These are phyloP conservation scores for Omphalea diandra DNA, from an alignment of 441 rosid genomes.

Conservation along the genomic window DNA sequence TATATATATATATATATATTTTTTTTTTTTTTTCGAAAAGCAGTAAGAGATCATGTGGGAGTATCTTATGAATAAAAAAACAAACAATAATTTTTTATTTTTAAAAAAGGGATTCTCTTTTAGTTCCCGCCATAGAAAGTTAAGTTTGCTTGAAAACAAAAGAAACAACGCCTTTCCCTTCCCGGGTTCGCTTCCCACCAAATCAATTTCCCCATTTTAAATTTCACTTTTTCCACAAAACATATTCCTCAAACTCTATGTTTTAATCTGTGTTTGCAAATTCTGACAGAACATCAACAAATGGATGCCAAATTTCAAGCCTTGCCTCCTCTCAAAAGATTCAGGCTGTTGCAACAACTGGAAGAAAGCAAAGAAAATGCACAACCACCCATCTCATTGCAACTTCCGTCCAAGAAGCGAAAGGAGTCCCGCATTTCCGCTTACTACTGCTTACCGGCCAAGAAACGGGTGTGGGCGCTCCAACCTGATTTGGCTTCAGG, in stretches of 20 bases:
- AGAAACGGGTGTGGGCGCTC: conserved; percentile 76
- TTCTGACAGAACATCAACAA: not conserved
- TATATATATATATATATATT: too few relatives aligned
- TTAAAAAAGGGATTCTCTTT: too few relatives aligned
- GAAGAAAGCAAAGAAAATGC: conserved; percentile 22
- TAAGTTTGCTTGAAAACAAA: not conserved
- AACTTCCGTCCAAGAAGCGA: conserved; percentile 80
- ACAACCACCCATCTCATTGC: conserved; percentile 11
- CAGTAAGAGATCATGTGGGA: too few relatives aligned
- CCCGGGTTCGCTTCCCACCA: conserved; percentile 9
- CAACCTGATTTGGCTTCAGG: conserved; percentile 51
- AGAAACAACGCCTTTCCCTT: not conserved
- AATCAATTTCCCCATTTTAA: not conserved
- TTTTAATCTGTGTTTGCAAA: not conserved
- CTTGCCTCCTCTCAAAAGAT: conserved; percentile 76
- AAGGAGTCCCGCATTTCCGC: conserved; percentile 41
- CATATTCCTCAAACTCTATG: not conserved
- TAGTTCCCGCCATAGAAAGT: conserved; percentile 36
- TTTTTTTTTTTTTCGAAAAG: too few relatives aligned
- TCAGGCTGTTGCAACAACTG: conserved; percentile 49
- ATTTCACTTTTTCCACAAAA: not conserved
- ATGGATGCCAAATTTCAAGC: conserved; percentile 50
- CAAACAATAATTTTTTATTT: too few relatives aligned
- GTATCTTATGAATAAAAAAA: too few relatives aligned
- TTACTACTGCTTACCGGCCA: conserved; percentile 51